Conservation (phyloP, 2,329 filamentous ascomycete genomes). For the Orbilia brochopaga region DNA sequence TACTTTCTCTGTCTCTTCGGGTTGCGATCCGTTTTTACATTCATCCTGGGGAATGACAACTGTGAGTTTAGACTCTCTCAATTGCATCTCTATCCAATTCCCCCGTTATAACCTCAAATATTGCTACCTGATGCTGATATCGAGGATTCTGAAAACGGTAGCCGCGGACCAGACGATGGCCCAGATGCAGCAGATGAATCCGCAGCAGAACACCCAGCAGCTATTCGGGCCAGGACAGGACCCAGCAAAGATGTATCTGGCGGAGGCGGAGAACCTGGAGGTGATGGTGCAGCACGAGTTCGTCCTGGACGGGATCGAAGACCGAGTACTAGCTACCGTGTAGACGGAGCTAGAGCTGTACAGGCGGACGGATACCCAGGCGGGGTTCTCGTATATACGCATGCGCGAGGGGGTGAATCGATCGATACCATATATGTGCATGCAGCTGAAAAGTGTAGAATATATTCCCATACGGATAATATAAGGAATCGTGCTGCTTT, state of each 20-base stretch:
- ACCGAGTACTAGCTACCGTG: conserved; percentile 69
- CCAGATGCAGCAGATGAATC: conserved; percentile 77
- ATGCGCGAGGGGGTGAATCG: neutral
- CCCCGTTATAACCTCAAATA: neutral
- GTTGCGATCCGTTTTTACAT: conserved; percentile 94
- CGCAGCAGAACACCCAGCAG: conserved; percentile 64
- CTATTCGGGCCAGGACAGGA: conserved; percentile 93
- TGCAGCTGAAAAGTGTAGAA: no score
- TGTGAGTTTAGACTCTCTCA: conserved; percentile 66
- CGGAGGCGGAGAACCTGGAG: conserved; percentile 91
- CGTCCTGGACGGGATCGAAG: conserved; percentile 85
- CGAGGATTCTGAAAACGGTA: conserved; percentile 57
- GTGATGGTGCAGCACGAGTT: conserved; percentile 87
- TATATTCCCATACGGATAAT: no score
- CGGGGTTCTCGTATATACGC: no score
- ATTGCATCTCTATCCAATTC: conserved; percentile 14
- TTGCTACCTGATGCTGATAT: conserved; percentile 33
- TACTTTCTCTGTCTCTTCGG: conserved; percentile 98
- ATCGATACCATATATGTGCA: no score
- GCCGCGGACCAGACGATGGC: conserved; percentile 90
- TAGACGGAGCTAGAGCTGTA: conserved; percentile 7
- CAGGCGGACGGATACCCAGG: neutral
- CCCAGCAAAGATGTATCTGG: conserved; percentile 91
- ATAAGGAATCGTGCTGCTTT: no score
- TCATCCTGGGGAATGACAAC: conserved; percentile 93